Percentiles rank a stretch among this genome's conserved stretches.
These are phyloP conservation scores for Fusarium foetens DNA, from an alignment of 2,329 filamentous ascomycete species.

Conservation along the genomic window DNA sequence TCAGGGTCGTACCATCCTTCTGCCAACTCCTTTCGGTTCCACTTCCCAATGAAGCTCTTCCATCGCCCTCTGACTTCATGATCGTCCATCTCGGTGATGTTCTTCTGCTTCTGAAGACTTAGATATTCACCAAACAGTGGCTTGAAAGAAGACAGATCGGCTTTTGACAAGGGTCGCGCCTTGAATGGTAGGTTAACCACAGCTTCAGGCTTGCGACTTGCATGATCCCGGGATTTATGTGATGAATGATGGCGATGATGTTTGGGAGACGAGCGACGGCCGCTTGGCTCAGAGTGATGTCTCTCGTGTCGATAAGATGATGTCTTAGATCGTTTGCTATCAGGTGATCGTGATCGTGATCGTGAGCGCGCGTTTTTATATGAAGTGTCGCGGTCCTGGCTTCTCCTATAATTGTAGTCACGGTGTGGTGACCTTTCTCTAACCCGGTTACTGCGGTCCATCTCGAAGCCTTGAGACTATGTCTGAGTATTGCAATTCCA, in stretches of 20 bases:
- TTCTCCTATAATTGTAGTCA: slow-evolving; percentile 34
- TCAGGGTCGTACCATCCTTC: slow-evolving; percentile 94
- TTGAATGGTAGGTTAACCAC: slow-evolving; percentile 67
- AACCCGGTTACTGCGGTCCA: slow-evolving; percentile 29
- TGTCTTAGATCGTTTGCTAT: slow-evolving; percentile 29
- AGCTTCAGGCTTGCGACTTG: slow-evolving; percentile 18
- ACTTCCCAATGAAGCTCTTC: slow-evolving; percentile 93
- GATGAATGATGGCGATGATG: slow-evolving; percentile 37
- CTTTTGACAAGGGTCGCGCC: slow-evolving; percentile 73
- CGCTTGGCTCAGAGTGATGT: slow-evolving; percentile 23
- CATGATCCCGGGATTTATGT: slow-evolving; percentile 38
- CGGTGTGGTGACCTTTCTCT: slow-evolving; percentile 39
- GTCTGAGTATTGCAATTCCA: background rate
- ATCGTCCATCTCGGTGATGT: slow-evolving; percentile 75
- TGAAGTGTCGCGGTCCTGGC: slow-evolving; percentile 24
- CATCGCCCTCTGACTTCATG: slow-evolving; percentile 84
- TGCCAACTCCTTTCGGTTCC: slow-evolving; percentile 89
- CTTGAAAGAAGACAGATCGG: slow-evolving; percentile 72
- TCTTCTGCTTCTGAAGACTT: slow-evolving; percentile 83
- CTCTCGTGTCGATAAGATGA: slow-evolving; percentile 30
- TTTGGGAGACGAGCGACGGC: slow-evolving; percentile 31
- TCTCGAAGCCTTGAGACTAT: background rate
- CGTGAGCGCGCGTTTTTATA: slow-evolving; percentile 35
- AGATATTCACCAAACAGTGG: slow-evolving; percentile 86
- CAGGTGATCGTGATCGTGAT: slow-evolving; percentile 41